Evolutionary conservation across 306 rosid genomes (phyloP), one percentile per base, ranked within the genome.

Genomic region (Chamaecrista fasciculata): DNA sequence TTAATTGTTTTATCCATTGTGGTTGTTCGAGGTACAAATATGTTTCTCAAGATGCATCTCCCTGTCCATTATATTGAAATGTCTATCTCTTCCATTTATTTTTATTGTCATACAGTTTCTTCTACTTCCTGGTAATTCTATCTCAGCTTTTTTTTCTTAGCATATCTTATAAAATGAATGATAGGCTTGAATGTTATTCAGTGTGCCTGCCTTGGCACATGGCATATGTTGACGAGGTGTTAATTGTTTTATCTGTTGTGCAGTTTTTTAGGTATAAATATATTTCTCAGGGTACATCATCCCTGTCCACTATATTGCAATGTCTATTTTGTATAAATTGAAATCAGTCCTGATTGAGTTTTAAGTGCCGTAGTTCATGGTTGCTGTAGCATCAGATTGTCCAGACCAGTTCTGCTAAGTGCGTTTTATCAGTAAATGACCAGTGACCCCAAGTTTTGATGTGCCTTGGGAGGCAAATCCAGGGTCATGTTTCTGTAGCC

Each of bases 71-170:
- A 21, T 36, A 18, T 55, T 23, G 29, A 37, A 50, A 63, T 66
- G 24, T 52, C 40, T n/a, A 8, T 60, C 39, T 49, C n/a, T n/a
- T n/a, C n/a, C n/a, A n/a, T n/a, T n/a, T n/a, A n/a, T n/a, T n/a
- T n/a, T n/a, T n/a, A n/a, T n/a, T n/a, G n/a, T 63, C 36, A 40
- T 9, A 26, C 16, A 40, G 29, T 61, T 62, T 24, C 23, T 42
- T 64, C 25, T 15, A 63, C 2, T 62, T 69, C 64, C 26, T 56
- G 3, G 25, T 40, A 26, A 50, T 65, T 31, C 40, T 43, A 34
- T 64, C 51, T 72, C 56, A 51, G 11, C 65, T 74, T 16, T 71
- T 63, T 73, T 8, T 37, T 20, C 60, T 72, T 56, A 12, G 36
- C 14, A 2, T 31, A 15, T 56, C 44, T 28, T 63, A 14, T 39